Evolutionary conservation across 164 flowering plant genomes (phyloP).

Genomic region (Brasenia schreberi): DNA sequence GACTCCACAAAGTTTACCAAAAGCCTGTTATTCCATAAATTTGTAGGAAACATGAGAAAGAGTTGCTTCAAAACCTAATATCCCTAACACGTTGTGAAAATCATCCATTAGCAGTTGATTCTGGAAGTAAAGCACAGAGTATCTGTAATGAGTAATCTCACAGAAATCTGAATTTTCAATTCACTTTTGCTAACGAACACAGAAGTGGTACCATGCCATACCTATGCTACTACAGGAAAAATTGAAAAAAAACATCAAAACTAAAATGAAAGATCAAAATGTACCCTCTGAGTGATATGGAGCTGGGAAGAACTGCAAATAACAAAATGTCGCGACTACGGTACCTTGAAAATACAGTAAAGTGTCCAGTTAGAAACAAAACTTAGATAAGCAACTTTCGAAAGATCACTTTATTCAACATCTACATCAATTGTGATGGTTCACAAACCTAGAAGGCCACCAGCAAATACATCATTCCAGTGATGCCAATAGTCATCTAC

Average conservation of each 20-base stretch:
- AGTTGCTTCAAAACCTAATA: too few species aligned
- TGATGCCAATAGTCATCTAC: constrained; percentile 86
- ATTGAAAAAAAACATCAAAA: neutral
- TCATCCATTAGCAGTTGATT: too few species aligned
- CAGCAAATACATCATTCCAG: constrained; percentile 76
- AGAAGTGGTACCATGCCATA: too few species aligned
- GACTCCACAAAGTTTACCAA: too few species aligned
- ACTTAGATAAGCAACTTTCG: neutral
- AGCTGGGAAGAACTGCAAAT: constrained; percentile 10
- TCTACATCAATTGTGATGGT: neutral
- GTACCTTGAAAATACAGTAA: constrained; percentile 4
- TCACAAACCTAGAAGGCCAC: constrained; percentile 49
- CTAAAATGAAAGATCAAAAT: neutral
- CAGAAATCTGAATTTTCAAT: too few species aligned
- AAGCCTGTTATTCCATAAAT: too few species aligned
- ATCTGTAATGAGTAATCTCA: too few species aligned
- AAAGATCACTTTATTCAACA: neutral
- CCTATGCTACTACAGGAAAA: too few species aligned
- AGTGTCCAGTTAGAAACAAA: neutral
- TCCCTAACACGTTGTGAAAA: too few species aligned
- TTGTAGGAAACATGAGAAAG: too few species aligned
- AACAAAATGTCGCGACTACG: constrained; percentile 9
- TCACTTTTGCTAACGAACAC: too few species aligned
- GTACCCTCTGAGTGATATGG: constrained; percentile 8
- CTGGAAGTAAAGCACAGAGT: too few species aligned